Conservation (phyloP, 2,329 filamentous ascomycete genomes). For the Parastagonospora nodorum region DNA sequence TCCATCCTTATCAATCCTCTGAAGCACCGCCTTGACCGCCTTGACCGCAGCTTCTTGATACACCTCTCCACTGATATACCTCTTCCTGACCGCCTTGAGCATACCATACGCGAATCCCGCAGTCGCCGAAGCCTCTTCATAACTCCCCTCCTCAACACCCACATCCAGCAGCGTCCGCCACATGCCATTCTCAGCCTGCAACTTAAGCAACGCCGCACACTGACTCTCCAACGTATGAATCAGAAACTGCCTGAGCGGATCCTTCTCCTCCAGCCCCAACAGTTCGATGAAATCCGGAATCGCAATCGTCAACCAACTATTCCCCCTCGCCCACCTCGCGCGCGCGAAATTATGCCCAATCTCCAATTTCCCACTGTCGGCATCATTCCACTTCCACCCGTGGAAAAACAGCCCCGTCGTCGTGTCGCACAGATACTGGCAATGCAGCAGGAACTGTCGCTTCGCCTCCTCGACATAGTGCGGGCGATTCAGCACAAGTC, state of each 20-base stretch:
- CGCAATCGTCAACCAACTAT: constrained; percentile 80
- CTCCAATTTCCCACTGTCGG: constrained; percentile 57
- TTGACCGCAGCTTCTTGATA: constrained; percentile 67
- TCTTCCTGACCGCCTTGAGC: constrained; percentile 72
- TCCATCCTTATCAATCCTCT: constrained; percentile 68
- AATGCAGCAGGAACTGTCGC: constrained; percentile 75
- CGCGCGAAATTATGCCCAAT: constrained; percentile 61
- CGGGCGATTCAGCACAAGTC: constrained; percentile 69
- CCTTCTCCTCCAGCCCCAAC: constrained; percentile 62
- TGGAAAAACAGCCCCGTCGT: constrained; percentile 78
- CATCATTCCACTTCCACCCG: constrained; percentile 77
- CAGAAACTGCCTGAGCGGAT: constrained; percentile 66
- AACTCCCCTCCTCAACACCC: constrained; percentile 68
- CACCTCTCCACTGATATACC: constrained; percentile 65
- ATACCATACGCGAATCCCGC: constrained; percentile 83
- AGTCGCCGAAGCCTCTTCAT: constrained; percentile 76
- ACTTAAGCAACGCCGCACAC: constrained; percentile 64
- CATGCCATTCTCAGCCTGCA: constrained; percentile 67
- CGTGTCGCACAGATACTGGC: constrained; percentile 78
- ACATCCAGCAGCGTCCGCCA: constrained; percentile 79
- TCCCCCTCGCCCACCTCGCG: constrained; percentile 64
- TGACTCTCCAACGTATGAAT: constrained; percentile 70
- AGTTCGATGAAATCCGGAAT: constrained; percentile 81
- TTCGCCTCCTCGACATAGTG: constrained; percentile 80
- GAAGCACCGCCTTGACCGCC: constrained; percentile 70